These are phyloP conservation scores for Trichoderma sp. DNA, from an alignment of 2,329 filamentous ascomycete species.

Conservation along the genomic window DNA sequence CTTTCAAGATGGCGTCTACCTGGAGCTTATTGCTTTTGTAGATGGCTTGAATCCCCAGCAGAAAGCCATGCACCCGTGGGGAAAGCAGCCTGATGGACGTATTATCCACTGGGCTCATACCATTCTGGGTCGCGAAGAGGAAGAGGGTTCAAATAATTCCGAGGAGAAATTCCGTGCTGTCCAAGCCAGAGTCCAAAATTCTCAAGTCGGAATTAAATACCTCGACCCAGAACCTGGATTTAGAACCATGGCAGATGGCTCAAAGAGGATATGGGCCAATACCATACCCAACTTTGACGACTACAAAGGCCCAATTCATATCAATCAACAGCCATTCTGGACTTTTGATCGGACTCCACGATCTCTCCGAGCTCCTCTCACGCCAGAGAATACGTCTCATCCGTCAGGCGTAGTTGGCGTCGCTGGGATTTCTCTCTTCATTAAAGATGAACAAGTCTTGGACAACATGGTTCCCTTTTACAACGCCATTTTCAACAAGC, in stretches of 20 bases:
- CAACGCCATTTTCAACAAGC: constrained; percentile 5
- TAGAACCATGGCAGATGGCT: constrained; percentile 10
- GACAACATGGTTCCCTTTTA: constrained; percentile 4
- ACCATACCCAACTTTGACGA: constrained; percentile 8
- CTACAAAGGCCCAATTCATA: background rate
- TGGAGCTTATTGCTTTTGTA: constrained; percentile 5
- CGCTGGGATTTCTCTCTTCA: constrained; percentile 5
- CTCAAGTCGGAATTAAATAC: background rate
- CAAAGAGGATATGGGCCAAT: constrained; percentile 9
- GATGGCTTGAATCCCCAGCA: background rate
- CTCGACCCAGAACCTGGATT: constrained; percentile 4
- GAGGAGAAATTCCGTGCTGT: background rate
- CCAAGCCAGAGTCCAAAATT: background rate
- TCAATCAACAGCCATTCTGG: constrained; percentile 21
- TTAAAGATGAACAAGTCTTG: background rate
- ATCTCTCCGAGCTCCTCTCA: background rate
- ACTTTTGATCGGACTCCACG: constrained; percentile 9
- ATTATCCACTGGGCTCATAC: constrained; percentile 19
- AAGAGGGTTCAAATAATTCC: background rate
- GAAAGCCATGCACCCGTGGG: constrained; percentile 12
- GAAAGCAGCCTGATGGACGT: background rate
- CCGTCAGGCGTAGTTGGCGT: constrained; percentile 1
- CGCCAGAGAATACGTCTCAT: background rate
- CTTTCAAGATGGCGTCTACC: background rate
- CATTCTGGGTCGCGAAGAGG: background rate